Percentiles rank a stretch among this genome's conserved stretches.
Evolutionary conservation across 2,329 filamentous ascomycete genomes (phyloP).

Genomic region (Microcyclospora pomicola): DNA sequence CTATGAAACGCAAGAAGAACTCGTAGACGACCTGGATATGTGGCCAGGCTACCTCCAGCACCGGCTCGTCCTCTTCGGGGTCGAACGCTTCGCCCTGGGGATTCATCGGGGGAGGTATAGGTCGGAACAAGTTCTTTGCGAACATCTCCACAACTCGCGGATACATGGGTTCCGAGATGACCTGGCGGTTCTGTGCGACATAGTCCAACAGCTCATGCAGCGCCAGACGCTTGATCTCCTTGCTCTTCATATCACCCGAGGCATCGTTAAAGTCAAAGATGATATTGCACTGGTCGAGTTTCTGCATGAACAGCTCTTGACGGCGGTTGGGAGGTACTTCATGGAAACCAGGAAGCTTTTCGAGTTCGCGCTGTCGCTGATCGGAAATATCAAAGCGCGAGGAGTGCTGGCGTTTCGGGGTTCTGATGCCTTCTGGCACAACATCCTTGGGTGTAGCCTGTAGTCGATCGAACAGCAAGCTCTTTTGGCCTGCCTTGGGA

Average conservation of each 20-base stretch:
- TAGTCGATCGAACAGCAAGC: constrained; percentile 71
- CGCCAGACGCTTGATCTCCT: constrained; percentile 95
- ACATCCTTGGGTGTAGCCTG: constrained; percentile 85
- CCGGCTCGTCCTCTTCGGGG: constrained; percentile 94
- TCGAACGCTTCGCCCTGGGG: constrained; percentile 97
- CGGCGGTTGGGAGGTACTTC: constrained; percentile 90
- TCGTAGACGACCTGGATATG: constrained; percentile 99
- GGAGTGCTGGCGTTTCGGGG: constrained; percentile 91
- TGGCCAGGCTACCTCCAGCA: constrained; percentile 95
- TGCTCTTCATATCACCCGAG: constrained; percentile 97
- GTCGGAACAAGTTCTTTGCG: constrained; percentile 92
- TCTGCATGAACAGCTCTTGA: constrained; percentile 98
- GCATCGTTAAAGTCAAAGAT: constrained; percentile 99
- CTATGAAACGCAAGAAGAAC: constrained; percentile 97
- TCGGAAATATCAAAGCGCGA: constrained; percentile 97
- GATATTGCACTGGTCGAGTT: constrained; percentile 99
- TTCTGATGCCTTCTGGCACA: constrained; percentile 84
- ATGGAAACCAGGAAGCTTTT: constrained; percentile 95
- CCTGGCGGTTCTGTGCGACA: constrained; percentile 93
- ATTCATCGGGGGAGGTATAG: constrained; percentile 92
- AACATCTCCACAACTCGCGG: constrained; percentile 98
- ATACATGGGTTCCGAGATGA: constrained; percentile 99
- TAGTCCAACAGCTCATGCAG: constrained; percentile 95
- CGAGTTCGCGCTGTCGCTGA: constrained; percentile 73
- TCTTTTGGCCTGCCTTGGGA: constrained; percentile 83